These are phyloP conservation scores for Cryptococcus neoformans DNA, from an alignment of 1,284 basidiomycete species.

Conservation along the genomic window DNA sequence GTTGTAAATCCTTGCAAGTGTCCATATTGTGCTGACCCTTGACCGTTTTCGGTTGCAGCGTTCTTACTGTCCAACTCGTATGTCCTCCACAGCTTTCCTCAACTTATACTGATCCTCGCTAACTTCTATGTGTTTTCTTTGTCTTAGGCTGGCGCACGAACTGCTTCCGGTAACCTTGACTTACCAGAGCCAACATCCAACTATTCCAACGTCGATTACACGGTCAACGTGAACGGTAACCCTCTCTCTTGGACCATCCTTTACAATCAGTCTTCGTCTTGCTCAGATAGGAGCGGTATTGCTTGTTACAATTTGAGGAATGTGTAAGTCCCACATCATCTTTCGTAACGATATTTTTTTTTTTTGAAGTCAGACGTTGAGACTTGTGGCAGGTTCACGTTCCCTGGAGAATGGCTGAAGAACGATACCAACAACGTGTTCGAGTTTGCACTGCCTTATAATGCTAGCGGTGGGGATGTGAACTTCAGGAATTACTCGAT, in stretches of 20 bases:
- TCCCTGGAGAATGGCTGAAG: constrained; percentile 17
- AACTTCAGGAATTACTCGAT: constrained; percentile 12
- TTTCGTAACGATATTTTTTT: not conserved
- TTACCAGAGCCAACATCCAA: constrained; percentile 11
- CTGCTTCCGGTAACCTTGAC: constrained; percentile 18
- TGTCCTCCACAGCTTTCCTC: not conserved
- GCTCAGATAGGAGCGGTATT: constrained; percentile 17
- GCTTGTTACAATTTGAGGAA: constrained; percentile 19
- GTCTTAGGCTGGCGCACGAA: constrained; percentile 9
- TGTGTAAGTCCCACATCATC: not conserved
- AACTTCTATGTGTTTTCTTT: not conserved
- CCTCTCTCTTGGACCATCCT: constrained; percentile 17
- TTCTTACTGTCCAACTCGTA: constrained; percentile 5
- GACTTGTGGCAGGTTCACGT: constrained; percentile 4
- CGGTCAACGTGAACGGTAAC: constrained; percentile 14
- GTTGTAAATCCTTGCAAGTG: not conserved
- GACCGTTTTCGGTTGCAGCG: not conserved
- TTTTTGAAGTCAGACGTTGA: not conserved
- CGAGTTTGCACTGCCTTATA: constrained; percentile 18
- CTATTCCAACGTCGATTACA: constrained; percentile 9
- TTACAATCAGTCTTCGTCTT: constrained; percentile 16
- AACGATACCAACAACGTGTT: constrained; percentile 15
- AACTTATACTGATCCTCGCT: too few relatives aligned
- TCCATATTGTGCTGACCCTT: not conserved
- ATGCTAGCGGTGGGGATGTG: constrained; percentile 11